These are phyloP conservation scores for Mimosa pudica DNA, from an alignment of 306 rosid genomes.

Conservation along the genomic window DNA sequence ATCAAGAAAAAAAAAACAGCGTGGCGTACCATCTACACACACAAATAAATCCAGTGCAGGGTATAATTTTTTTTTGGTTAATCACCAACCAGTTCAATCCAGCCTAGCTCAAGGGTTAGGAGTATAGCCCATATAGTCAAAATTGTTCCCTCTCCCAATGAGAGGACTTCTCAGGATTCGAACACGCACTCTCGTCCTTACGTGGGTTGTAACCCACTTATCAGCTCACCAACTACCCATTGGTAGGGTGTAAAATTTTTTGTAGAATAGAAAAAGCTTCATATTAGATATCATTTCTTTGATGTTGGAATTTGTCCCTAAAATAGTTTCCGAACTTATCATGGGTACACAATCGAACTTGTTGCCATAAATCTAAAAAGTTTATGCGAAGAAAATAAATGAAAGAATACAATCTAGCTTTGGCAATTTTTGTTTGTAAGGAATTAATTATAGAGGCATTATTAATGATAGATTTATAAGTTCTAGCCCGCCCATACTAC, in stretches of 20 bases:
- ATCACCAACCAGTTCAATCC: too few relatives aligned
- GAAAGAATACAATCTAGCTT: neutral
- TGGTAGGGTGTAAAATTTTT: neutral
- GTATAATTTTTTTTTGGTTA: neutral
- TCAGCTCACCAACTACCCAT: too few relatives aligned
- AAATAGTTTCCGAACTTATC: neutral
- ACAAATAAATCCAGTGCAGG: neutral
- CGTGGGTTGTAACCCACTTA: too few relatives aligned
- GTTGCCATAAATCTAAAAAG: neutral
- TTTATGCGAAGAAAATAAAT: neutral
- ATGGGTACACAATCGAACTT: neutral
- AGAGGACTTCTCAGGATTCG: too few relatives aligned
- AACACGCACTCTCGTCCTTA: too few relatives aligned
- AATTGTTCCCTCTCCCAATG: too few relatives aligned
- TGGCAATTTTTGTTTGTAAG: neutral
- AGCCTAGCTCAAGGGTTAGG: too few relatives aligned
- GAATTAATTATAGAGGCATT: neutral
- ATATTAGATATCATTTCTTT: neutral
- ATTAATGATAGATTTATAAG: neutral
- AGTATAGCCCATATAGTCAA: too few relatives aligned
- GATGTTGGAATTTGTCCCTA: neutral
- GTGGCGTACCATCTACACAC: neutral
- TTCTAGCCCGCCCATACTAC: neutral
- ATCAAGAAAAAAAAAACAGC: neutral
- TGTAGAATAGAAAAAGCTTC: neutral